A percentile compares a stretch with the other conserved stretches of the same genome.
phyloP scores from a whole-genome alignment of 2,329 filamentous ascomycete species.

The Aspergillus pseudoglaucus region DNA sequence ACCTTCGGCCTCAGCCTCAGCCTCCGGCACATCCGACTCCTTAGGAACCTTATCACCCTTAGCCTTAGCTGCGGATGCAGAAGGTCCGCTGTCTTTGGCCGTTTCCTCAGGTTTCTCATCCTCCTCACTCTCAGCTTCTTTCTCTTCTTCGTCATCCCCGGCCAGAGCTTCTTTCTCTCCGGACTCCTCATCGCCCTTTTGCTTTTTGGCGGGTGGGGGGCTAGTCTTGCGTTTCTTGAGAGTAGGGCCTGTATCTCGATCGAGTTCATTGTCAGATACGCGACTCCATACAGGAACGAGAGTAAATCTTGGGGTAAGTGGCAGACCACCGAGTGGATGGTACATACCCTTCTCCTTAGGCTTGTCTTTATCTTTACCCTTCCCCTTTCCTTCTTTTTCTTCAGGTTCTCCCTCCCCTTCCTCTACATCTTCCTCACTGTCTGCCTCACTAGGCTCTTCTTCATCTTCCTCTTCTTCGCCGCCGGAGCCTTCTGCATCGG shows the following conservation, averaged over 20 bases:
- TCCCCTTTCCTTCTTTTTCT: constrained; percentile 7
- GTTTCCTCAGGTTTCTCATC: constrained; percentile 24
- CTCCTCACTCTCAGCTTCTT: constrained; percentile 14
- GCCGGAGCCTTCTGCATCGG: constrained; percentile 16
- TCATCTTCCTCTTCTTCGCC: constrained; percentile 17
- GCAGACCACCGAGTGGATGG: neutral
- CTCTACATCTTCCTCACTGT: constrained; percentile 22
- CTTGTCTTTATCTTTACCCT: constrained; percentile 1
- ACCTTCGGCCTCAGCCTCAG: constrained; percentile 26
- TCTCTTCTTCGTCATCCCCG: constrained; percentile 11
- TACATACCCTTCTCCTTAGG: neutral
- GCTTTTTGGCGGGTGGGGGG: constrained; percentile 25
- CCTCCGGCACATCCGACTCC: constrained; percentile 25
- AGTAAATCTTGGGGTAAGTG: neutral
- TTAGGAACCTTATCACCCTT: constrained; percentile 26
- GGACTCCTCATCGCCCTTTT: constrained; percentile 12
- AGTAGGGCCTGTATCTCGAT: neutral
- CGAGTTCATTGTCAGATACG: neutral
- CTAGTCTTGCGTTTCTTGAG: constrained; percentile 7
- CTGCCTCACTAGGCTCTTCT: constrained; percentile 18
- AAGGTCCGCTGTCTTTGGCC: constrained; percentile 27
- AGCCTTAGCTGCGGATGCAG: constrained; percentile 26
- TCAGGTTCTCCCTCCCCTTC: constrained; percentile 20
- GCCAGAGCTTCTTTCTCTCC: constrained; percentile 9
- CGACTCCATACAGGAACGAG: neutral